These are phyloP conservation scores for Lactarius vividus DNA, from an alignment of 768 basidiomycete species.

Conservation along the genomic window DNA sequence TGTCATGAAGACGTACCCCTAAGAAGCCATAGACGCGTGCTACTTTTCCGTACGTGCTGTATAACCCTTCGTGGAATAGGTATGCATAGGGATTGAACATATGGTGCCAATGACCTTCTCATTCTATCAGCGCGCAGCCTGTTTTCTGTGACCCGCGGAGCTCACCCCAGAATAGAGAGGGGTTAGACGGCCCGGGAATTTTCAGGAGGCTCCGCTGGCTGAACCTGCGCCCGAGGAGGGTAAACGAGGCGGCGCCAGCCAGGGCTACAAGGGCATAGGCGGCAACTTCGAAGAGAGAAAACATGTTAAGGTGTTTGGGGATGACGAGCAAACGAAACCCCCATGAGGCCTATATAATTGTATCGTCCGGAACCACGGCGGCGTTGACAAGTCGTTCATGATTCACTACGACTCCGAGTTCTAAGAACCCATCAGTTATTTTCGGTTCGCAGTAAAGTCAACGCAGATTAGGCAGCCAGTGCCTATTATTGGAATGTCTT, in stretches of 20 bases:
- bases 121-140: not conserved
- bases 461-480: no score
- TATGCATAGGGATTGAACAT: not conserved
- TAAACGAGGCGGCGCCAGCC: not conserved
- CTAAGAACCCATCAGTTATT: no score
- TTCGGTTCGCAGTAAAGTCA: no score
- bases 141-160: not conserved
- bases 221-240: not conserved
- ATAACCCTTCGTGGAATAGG: not conserved
- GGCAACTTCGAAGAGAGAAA: not conserved
- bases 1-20: not conserved
- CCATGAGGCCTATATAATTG: not conserved
- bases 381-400: not conserved
- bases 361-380: not conserved
- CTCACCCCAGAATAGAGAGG: not conserved
- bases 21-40: not conserved
- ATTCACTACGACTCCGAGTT: no score
- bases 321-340: not conserved
- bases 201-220: not conserved
- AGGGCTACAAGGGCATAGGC: not conserved
- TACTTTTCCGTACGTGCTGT: not conserved
- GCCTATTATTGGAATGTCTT: no score
- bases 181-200: not conserved
- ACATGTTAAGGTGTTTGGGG: not conserved
- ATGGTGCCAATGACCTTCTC: not conserved